Evolutionary conservation across 768 basidiomycete genomes (phyloP).

Genomic region (Lepiota brunneoincarnata): DNA sequence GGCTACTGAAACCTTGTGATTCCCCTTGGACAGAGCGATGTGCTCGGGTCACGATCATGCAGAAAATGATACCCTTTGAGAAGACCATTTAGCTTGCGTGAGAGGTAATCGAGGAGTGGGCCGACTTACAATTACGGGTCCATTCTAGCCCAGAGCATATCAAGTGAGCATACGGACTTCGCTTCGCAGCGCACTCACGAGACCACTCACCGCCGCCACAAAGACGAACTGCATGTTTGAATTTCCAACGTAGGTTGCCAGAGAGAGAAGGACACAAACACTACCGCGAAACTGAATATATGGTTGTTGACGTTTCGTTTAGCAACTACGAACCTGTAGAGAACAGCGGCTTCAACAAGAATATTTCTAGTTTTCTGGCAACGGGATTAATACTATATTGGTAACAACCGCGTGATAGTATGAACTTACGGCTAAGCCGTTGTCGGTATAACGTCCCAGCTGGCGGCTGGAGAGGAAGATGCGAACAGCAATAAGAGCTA

Average conservation of each 20-base stretch:
- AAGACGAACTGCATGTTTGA: slow-evolving; percentile 17
- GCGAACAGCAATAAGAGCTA: slow-evolving; percentile 19
- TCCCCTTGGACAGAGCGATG: slow-evolving; percentile 13
- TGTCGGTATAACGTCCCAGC: not conserved
- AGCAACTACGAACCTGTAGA: slow-evolving; percentile 15
- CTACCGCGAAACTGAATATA: slow-evolving; percentile 1
- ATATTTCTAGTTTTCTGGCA: slow-evolving; percentile 21
- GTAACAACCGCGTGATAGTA: not conserved
- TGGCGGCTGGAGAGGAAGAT: slow-evolving; percentile 14
- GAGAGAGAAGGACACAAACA: slow-evolving; percentile 14
- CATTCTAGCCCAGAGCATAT: slow-evolving; percentile 17
- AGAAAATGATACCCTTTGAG: slow-evolving; percentile 21
- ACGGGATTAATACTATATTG: not conserved
- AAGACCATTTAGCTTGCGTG: not conserved
- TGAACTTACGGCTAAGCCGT: not conserved
- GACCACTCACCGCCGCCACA: slow-evolving; percentile 16
- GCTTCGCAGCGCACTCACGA: not conserved
- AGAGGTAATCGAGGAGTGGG: not conserved
- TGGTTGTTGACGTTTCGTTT: not conserved
- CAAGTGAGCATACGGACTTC: not conserved
- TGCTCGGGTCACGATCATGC: slow-evolving; percentile 22
- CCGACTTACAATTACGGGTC: slow-evolving; percentile 19
- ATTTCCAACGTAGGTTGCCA: slow-evolving; percentile 16
- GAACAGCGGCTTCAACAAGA: slow-evolving; percentile 19
- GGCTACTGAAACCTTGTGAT: slow-evolving; percentile 8